A percentile compares a stretch with the other conserved stretches of the same genome.
Evolutionary conservation across 2,329 filamentous ascomycete species (phyloP).

Genomic region (Scedosporium apiospermum): DNA sequence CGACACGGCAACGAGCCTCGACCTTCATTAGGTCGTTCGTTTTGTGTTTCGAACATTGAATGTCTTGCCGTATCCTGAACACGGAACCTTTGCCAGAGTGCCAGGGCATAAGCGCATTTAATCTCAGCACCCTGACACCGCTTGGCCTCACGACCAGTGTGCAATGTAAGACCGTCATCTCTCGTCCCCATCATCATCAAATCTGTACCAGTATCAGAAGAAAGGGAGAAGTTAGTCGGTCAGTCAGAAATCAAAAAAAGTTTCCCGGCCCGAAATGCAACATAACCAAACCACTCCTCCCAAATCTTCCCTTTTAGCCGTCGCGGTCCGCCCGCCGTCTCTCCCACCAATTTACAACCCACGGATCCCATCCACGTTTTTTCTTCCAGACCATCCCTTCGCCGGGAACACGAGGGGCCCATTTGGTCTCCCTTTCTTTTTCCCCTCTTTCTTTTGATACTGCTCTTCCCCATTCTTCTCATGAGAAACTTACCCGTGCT

Average conservation of each 20-base stretch:
- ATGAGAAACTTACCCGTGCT: neutral
- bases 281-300: neutral
- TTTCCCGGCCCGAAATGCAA: neutral
- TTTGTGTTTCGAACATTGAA: too few relatives aligned
- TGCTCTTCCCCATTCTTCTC: neutral
- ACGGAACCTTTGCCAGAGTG: too few relatives aligned
- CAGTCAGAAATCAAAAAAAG: neutral
- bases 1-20: too few relatives aligned
- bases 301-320: slow-evolving; percentile 1
- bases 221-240: neutral
- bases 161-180: neutral
- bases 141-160: neutral
- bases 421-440: neutral
- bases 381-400: too few relatives aligned
- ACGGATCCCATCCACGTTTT: neutral
- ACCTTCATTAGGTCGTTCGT: too few relatives aligned
- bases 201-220: neutral
- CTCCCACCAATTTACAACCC: neutral
- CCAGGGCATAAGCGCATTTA: too few relatives aligned
- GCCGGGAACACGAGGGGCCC: neutral
- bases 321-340: neutral
- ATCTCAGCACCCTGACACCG: neutral
- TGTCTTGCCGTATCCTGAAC: too few relatives aligned
- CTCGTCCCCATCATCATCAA: neutral
- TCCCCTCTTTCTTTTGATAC: neutral